Percentiles rank a stretch among this genome's conserved stretches.
Conservation (phyloP, 1,139 yeast species). For the Pichia sp. region DNA sequence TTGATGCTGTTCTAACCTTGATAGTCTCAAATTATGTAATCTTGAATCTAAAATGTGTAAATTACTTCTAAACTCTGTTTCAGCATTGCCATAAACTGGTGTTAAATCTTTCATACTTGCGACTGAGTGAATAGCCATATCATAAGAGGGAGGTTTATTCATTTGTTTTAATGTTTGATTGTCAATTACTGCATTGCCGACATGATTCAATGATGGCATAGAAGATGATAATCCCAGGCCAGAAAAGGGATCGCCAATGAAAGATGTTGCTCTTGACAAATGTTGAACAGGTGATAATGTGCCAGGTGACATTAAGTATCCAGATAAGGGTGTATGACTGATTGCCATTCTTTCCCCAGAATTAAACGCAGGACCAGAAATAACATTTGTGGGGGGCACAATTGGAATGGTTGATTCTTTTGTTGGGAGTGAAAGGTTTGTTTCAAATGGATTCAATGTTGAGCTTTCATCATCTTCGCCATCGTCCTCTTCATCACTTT, state of each 20-base stretch:
- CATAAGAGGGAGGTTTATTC: slow-evolving; percentile 56
- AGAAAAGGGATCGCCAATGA: slow-evolving; percentile 14
- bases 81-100: slow-evolving; percentile 57
- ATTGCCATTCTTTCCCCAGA: slow-evolving; percentile 21
- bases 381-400: slow-evolving; percentile 13
- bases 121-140: slow-evolving; percentile 58
- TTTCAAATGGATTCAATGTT: slow-evolving; percentile 4
- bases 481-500: slow-evolving; percentile 31
- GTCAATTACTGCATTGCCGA: slow-evolving; percentile 4
- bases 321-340: slow-evolving; percentile 10
- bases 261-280: slow-evolving; percentile 54
- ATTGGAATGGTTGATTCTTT: too few species aligned
- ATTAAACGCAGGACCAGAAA: slow-evolving; percentile 27
- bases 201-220: not conserved
- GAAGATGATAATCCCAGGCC: not conserved
- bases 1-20: slow-evolving; percentile 7
- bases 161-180: slow-evolving; percentile 33
- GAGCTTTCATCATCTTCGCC: slow-evolving; percentile 7
- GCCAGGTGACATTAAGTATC: slow-evolving; percentile 29
- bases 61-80: slow-evolving; percentile 32
- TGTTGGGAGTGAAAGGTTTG: not conserved
- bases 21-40: slow-evolving; percentile 20
- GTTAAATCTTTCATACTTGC: slow-evolving; percentile 45
- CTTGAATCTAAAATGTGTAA: slow-evolving; percentile 28
- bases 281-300: slow-evolving; percentile 49